Evolutionary conservation across 2,329 filamentous ascomycete genomes (phyloP), one percentile per base, ranked within the genome.

Genomic region (Venturiaceae sp.): DNA sequence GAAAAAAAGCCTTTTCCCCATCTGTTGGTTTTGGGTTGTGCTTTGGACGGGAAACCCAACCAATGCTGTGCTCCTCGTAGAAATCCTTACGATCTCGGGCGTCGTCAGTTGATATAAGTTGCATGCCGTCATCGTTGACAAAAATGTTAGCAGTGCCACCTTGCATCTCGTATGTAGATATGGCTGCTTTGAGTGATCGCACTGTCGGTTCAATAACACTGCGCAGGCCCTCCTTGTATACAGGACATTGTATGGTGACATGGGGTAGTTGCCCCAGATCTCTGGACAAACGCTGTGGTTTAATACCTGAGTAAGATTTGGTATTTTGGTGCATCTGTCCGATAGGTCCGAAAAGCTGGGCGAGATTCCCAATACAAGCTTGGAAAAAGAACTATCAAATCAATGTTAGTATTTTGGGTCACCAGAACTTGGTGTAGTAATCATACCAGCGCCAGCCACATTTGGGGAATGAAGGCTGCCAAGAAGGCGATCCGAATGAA

Each of bases 131-230:
- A 58, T 87, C 84, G 62, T 87, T 86, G 66, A 87, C 71, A 64
- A 86, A 85, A 62, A 87, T 84, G 64, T 82, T 85, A 28, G 84
- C 84, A 1, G 83, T 80, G 7, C 84, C 84, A n/a, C 84, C 84
- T 62, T 75, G 71, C 64, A 78, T 72, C 60, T 79, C 76, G 62
- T 79, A 79, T 11, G 75, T 78, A 1, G 75, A 76, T 16, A 79
- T 79, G 30, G 76, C 76, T 66, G 86, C 81, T 73, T 90, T 90
- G 72, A 91, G 80, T 1, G 87, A 91, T 66, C 83, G 84, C 65
- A 92, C 82, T 0, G 88, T 92, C 6, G 88, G 88, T 21, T 79
- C 81, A 65, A 92, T 91, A 70, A 95, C 72, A 57, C 66, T 64
- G 41, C 65, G 62, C 19, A 75, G 66, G 62, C 72, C 71, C 63